phyloP scores from a whole-genome alignment of 495 filamentous ascomycete genomes.

The Opeltia flavorubescens region DNA sequence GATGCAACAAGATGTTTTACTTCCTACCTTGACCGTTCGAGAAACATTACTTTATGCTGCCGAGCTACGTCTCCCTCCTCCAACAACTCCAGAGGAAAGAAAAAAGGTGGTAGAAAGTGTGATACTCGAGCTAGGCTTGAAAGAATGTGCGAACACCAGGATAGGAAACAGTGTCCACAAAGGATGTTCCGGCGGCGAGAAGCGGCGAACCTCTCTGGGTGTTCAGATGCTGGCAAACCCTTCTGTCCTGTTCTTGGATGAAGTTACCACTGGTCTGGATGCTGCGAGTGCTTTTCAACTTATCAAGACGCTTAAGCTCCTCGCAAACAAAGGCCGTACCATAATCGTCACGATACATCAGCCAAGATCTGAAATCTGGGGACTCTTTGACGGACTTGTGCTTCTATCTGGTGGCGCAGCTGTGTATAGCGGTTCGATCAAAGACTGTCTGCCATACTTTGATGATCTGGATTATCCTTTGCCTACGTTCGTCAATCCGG shows the following conservation, averaged over 20 bases:
- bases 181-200: constrained; percentile 65
- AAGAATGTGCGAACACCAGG: constrained; percentile 57
- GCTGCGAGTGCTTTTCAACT: constrained; percentile 64
- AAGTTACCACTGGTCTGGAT: constrained; percentile 63
- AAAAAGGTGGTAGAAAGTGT: constrained; percentile 51
- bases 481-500: constrained; percentile 57
- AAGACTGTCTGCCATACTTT: constrained; percentile 44
- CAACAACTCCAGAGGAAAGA: constrained; percentile 42
- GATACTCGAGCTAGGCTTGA: constrained; percentile 57
- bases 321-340: constrained; percentile 52
- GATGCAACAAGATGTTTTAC: constrained; percentile 61
- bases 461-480: constrained; percentile 36
- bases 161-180: constrained; percentile 55
- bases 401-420: constrained; percentile 47
- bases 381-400: constrained; percentile 53
- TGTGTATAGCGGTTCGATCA: constrained; percentile 46
- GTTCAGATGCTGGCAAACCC: constrained; percentile 65
- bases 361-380: constrained; percentile 63
- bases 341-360: constrained; percentile 62
- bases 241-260: constrained; percentile 59
- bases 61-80: constrained; percentile 49
- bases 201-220: constrained; percentile 56
- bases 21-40: constrained; percentile 55
- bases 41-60: constrained; percentile 60
- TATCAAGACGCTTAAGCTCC: constrained; percentile 47